Evolutionary conservation across 164 flowering plant genomes (phyloP), one percentile per base, ranked within the genome.

Genomic region (Cinnamomum chago): DNA sequence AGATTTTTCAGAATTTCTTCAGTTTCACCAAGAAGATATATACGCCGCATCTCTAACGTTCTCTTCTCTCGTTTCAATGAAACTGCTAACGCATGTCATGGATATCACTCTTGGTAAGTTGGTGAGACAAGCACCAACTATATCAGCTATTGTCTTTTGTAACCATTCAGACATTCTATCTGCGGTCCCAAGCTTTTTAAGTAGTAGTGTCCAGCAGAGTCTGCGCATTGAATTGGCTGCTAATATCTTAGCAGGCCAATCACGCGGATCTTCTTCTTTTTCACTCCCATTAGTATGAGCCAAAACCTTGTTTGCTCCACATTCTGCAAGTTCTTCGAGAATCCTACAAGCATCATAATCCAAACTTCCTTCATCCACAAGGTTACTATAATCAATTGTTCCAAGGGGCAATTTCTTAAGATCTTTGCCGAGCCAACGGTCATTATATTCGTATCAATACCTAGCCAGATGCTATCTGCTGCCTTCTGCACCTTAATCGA

Each of bases 151-250:
- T 81, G 82, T 83, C 14, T 58, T 51, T 1, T 70, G 55, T 18
- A 83, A 18, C 30, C 28, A 75, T 73, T 80, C 79, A 62, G 82
- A 82, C 67, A 86, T 33, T 35, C 25, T 77, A 12, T 81, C 85
- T 23, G 58, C 64, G n/a, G 58, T 73, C 65, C 72, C 65, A 35
- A 71, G 3, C 30, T 1, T 71, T 76, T 30, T 72, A 72, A 52
- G n/a, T n/a, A 73, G 79, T 50, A 88, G 76, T 15, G 91, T 81
- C 71, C 81, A 70, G 64, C 86, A 75, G 71, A 83, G 62, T 74
- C 90, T 84, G 79, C 89, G 85, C 90, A 89, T 86, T 50, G 90
- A 83, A 79, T 87, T 86, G 5, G 92, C 88, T 23, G 90, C 91
- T 76, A 86, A 52, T 64, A 77, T 75, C 62, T 82, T 79, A 71